Conservation (phyloP, 306 rosid species). For the Cicer cuneatum region DNA sequence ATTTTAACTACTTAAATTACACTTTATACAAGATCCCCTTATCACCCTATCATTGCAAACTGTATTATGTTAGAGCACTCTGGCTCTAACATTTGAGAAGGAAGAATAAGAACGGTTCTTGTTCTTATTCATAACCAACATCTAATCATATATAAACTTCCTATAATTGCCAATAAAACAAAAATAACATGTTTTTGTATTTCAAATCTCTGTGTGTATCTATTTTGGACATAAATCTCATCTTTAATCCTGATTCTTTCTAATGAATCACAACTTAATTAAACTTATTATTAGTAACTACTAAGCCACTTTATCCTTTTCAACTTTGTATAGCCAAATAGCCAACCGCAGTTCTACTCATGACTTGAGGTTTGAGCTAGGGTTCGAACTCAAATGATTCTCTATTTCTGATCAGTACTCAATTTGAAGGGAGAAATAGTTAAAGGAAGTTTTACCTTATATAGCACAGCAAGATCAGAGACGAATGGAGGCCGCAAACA, state of each 20-base stretch:
- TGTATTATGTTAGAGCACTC: conserved; percentile 12
- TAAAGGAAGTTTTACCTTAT: too few relatives aligned
- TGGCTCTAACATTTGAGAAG: neutral
- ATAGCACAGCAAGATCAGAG: too few relatives aligned
- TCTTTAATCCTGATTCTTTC: neutral
- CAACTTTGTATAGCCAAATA: neutral
- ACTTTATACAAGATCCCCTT: too few relatives aligned
- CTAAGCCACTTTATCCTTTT: neutral
- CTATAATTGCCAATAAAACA: neutral
- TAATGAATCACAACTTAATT: neutral
- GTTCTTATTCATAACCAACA: conserved; percentile 13
- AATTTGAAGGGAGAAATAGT: too few relatives aligned
- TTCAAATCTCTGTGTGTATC: neutral
- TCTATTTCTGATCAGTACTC: too few relatives aligned
- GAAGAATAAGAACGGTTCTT: neutral
- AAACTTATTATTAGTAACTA: neutral
- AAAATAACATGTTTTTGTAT: neutral
- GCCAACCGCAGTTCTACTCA: neutral
- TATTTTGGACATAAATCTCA: neutral
- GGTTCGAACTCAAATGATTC: too few relatives aligned
- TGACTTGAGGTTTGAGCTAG: too few relatives aligned
- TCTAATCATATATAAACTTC: neutral
- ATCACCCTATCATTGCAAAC: neutral
- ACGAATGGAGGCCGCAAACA: too few relatives aligned
- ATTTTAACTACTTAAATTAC: neutral